Evolutionary conservation across 495 filamentous ascomycete genomes (phyloP).

Genomic region (Physcia stellaris): DNA sequence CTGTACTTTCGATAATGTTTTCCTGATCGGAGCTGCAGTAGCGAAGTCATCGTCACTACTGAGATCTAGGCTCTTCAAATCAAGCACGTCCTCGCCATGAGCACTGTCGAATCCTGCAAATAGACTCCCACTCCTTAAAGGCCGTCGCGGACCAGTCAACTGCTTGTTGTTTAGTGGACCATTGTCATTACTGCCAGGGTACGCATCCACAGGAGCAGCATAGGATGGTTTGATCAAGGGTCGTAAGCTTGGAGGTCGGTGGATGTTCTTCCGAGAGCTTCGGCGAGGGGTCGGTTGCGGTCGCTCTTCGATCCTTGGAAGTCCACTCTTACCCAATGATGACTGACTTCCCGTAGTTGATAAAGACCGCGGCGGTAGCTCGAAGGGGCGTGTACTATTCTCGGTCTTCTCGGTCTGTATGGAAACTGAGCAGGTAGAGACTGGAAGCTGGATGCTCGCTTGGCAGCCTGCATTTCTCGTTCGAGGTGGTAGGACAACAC

Average conservation of each 20-base stretch:
- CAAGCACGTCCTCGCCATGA: conserved; percentile 32
- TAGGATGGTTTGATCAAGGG: conserved; percentile 5
- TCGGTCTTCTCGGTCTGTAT: conserved; percentile 86
- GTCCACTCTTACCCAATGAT: too few species aligned
- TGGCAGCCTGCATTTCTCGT: conserved; percentile 49
- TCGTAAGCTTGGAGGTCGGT: conserved; percentile 16
- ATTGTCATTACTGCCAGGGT: conserved; percentile 75
- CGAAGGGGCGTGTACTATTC: conserved; percentile 57
- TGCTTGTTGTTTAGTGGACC: conserved; percentile 51
- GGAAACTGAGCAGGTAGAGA: conserved; percentile 31
- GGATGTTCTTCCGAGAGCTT: not conserved
- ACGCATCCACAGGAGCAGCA: conserved; percentile 44
- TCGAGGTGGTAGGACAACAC: conserved; percentile 47
- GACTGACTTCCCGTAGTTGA: too few species aligned
- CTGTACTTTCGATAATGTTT: conserved; percentile 19
- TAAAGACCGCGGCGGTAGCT: conserved; percentile 66
- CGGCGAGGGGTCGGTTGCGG: not conserved
- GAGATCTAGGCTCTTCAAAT: conserved; percentile 31
- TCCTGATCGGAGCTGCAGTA: conserved; percentile 50
- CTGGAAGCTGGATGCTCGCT: conserved; percentile 25
- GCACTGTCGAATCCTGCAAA: conserved; percentile 69
- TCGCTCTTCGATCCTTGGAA: too few species aligned
- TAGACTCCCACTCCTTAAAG: conserved; percentile 65
- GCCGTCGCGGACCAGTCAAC: conserved; percentile 47
- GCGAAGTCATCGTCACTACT: conserved; percentile 47